Base-by-base conservation (phyloP, 352 stramenopile species). In the Globisporangium heterothallicum region DNA sequence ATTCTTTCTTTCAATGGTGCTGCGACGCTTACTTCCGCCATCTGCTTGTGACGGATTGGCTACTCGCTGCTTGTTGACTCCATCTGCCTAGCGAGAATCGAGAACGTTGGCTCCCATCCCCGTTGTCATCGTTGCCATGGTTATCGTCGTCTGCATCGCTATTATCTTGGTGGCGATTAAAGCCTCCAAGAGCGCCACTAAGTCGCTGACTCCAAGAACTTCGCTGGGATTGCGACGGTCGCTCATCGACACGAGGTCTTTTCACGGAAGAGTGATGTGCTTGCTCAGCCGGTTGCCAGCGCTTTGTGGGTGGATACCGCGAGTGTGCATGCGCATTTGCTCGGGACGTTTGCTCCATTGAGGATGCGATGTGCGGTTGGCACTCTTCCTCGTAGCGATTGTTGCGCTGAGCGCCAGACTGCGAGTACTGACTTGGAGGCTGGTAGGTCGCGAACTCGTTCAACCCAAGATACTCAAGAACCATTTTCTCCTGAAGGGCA, bases 401-500 rank as follows among this genome's bases (percentile, higher is more conserved):
- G 7, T n/a, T 29, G 16, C 6, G 30, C 25, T 16, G 21, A 30
- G 5, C 12, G 54, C 45, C 1, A 48, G 59, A 29, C 41, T 42
- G 49, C 3, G 40, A 46, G 36, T 47, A 43, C 42, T 65, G 43
- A 24, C 50, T 58, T 26, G 35, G 21, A n/a, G 46, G 47, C 34
- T 60, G 32, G 16, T 35, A 43, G n/a, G 70, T 84, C 9, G 72
- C 71, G 4, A 88, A 48, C 27, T 92, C 76, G 4, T 46, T 54
- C 10, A 92, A 58, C 19, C 66, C 61, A n/a, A 92, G 66, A 22
- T 85, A 70, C 12, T 85, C 73, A 16, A 92, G 64, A 44, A 93
- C 78, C 35, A 85, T 65, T 34, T 77, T 72, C 54, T 91, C 78
- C 43, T 89, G 78, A 30, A 81, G 43, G 6, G 72, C 65, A 42